Evolutionary conservation across 2,329 filamentous ascomycete genomes (phyloP), one percentile per base, ranked within the genome.

Genomic region (Dactylella cylindrospora): DNA sequence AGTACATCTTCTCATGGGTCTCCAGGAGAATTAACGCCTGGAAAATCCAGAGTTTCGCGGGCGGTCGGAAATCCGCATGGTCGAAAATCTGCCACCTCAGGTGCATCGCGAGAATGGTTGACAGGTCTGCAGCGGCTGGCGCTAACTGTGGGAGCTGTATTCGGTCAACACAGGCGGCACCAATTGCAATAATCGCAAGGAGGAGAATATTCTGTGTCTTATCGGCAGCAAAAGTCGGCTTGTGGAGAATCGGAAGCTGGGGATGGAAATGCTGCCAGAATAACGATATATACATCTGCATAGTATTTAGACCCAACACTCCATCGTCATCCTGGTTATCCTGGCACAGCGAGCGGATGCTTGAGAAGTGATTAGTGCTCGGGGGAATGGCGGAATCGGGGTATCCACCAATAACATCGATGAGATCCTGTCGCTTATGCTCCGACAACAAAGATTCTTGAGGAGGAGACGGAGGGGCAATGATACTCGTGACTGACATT

Each of bases 1-100:
- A 93, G 72, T 91, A 97, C 86, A 95, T 93, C 77, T 98, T 98
- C 75, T 98, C 93, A 69, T 95, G 97, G 0, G 95, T 76, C 72
- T 98, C 93, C 9, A 97, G 78, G 3, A 97, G 78, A 3, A 97
- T 77, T 45, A 97, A 76, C 1, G 91, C 85, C 72, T 97, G 93
- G 74, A 97, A 97, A 0, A 95, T 83, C 91, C 91, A 98, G 5
- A 98, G 75, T 73, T 95, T 95, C 6, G 91, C 91, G 0, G 93
- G 91, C 1, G 93, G 90, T 13, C 88, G 80, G 74, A 94, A 96
- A 73, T 90, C 88, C 10, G 81, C 79, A 70, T 96, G 86, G 79
- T 90, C 93, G 71, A 97, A 96, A 29, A 96, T 86, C 72, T 95
- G 88, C 88, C 90, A 96, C 51, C 93, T 82, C n/a, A 96, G 76